Evolutionary conservation across 441 rosid genomes (phyloP), one percentile per base, ranked within the genome.

Genomic region (Arabidopsis lyrata): DNA sequence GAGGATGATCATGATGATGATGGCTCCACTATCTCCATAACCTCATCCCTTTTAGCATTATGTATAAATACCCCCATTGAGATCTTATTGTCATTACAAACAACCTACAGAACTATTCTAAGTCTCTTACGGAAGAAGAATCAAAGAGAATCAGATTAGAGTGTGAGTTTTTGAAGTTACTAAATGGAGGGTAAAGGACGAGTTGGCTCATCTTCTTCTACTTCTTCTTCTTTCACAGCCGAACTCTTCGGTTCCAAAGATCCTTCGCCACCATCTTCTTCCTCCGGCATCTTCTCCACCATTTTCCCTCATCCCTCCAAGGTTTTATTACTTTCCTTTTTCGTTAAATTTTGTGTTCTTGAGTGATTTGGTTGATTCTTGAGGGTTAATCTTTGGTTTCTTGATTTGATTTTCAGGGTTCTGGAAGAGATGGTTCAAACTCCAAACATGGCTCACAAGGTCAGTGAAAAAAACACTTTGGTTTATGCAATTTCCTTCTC

Each of bases 241-340:
- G 92, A 90, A 52, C 93, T 93, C 77, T 93, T 90, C 54, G 93
- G 97, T 73, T 82, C 78, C 64, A 93, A 81, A 78, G 90, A 88
- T 48, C 79, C 85, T 36, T 77, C 63, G 5, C 73, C 80, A 3
- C 77, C 77, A 42, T 77, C 90, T 27, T 86, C 97, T 12, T 60
- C 88, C 35, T 71, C 80, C 0, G 91, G 93, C 59, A 82, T 80
- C 62, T 91, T 91, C 59, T 85, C 94, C 34, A 83, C 98, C 57
- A 90, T 93, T 62, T 88, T 91, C 55, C 83, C 92, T 50, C 86
- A 85, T 66, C 95, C 93, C 20, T 77, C 88, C 15, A 72, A 77
- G 86, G 98, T 89, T 81, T 22, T 66, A 2, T 13, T 10, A 67
- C 70, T 22, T 70, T 64, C 62, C 57, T 50, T 8, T 65, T 57